Evolutionary conservation across 1,284 basidiomycete genomes (phyloP), one percentile per base, ranked within the genome.

Genomic region (Pseudozyma sp.): DNA sequence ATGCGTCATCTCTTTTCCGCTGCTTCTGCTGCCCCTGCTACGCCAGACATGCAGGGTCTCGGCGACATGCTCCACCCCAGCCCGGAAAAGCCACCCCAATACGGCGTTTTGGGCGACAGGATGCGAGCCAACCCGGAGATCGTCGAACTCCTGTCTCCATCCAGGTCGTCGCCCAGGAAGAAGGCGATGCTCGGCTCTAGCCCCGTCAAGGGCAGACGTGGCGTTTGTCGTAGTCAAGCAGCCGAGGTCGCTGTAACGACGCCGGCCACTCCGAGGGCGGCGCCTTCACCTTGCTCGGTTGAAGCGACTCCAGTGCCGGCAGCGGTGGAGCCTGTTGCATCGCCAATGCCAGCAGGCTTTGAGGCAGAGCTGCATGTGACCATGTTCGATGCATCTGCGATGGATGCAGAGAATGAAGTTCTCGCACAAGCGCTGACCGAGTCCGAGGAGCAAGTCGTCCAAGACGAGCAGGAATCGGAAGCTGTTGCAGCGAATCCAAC

Each of bases 321-420:
- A 35, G n/a, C 43, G 16, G 16, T 46, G 4, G 31, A 9, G 11
- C 50, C 13, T 3, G 49, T 17, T 17, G 30, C 30, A 3, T 37
- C 39, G n/a, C 31, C 51, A 19, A 17, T 44, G 19, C 58, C 42
- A 42, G 55, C 50, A 13, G 60, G 50, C 2, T 63, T 68, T 19
- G 60, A 72, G 53, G 69, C 60, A 1, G 69, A 67, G 42, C 44
- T 72, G 39, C 65, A 68, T 14, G 69, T 72, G 17, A 72, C 69
- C 40, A 43, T 68, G 55, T 54, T 72, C 43, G 69, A 72, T 35
- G 49, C 69, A 3, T 17, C 53, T 8, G 56, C 17, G 5, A 59
- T 61, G 52, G 69, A 72, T 46, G 59, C 59, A 4, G 17, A 67
- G 44, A 67, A 67, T 40, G 64, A 72, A 34, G 64, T 59, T 7